Percentiles rank a stretch among this genome's conserved stretches.
phyloP scores from a whole-genome alignment of 1,139 yeast genomes.

The Zygosaccharomyces sapae region DNA sequence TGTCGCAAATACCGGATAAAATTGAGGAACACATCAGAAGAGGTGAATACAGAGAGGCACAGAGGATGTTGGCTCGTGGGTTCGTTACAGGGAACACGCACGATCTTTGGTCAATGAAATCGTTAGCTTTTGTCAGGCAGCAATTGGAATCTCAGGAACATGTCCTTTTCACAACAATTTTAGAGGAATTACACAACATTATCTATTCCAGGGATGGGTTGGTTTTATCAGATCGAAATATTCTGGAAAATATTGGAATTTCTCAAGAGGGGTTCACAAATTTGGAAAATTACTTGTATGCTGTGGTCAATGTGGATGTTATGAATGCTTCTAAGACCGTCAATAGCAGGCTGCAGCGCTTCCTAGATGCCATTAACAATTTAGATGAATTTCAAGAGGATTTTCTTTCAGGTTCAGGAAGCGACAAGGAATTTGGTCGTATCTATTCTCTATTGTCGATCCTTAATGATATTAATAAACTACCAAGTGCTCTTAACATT shows the following conservation, averaged over 20 bases:
- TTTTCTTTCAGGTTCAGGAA: background rate
- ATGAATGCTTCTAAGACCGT: conserved; percentile 45
- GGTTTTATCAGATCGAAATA: conserved; percentile 16
- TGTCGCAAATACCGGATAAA: conserved; percentile 56
- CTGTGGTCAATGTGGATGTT: conserved; percentile 56
- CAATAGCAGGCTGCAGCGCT: conserved; percentile 42
- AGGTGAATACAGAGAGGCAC: conserved; percentile 68
- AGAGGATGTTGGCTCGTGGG: conserved; percentile 56
- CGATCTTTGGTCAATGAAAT: conserved; percentile 59
- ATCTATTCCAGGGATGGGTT: conserved; percentile 54
- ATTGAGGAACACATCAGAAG: conserved; percentile 64
- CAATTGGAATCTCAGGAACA: conserved; percentile 62
- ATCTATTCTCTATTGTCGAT: conserved; percentile 48
- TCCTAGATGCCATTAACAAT: conserved; percentile 22
- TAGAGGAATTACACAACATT: conserved; percentile 73
- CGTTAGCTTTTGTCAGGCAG: conserved; percentile 52
- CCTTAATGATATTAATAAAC: conserved; percentile 57
- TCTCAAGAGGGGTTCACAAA: conserved; percentile 40
- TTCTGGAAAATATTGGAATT: conserved; percentile 22
- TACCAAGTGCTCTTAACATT: conserved; percentile 57
- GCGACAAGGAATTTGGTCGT: conserved; percentile 21
- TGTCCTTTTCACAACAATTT: conserved; percentile 61
- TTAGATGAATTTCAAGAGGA: conserved; percentile 2
- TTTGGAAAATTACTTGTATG: conserved; percentile 53
- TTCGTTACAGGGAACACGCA: conserved; percentile 54